Percentiles rank a stretch among this genome's conserved stretches.
phyloP scores from a whole-genome alignment of 2,329 filamentous ascomycete genomes.

The Penicillium thymicola region DNA sequence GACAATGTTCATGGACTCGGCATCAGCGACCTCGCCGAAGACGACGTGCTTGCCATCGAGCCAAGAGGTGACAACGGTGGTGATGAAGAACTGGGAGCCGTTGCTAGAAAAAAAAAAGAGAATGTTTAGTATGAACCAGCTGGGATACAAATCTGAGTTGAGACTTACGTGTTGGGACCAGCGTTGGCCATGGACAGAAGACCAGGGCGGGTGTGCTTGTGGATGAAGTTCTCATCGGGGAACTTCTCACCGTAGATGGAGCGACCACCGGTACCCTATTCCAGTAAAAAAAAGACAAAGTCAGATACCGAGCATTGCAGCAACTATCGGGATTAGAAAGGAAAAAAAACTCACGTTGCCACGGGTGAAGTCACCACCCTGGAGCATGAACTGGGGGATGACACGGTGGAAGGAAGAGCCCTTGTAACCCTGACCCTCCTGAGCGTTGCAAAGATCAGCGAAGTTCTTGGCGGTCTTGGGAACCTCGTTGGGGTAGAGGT shows the following conservation, averaged over 20 bases:
- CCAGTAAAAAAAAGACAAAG: not conserved
- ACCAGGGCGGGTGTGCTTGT: constrained; percentile 70
- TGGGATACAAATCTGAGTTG: not conserved
- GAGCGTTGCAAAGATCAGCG: constrained; percentile 73
- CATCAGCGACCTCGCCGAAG: constrained; percentile 62
- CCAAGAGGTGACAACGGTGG: constrained; percentile 64
- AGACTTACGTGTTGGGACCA: constrained; percentile 77
- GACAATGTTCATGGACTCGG: constrained; percentile 53
- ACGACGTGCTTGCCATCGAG: constrained; percentile 68
- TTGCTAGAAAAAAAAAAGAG: constrained; percentile 44
- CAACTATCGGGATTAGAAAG: not conserved
- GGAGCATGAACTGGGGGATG: constrained; percentile 91
- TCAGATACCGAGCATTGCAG: constrained; percentile 9
- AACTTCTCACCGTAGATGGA: constrained; percentile 97
- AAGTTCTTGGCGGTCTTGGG: constrained; percentile 89
- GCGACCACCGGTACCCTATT: constrained; percentile 81
- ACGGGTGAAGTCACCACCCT: constrained; percentile 93
- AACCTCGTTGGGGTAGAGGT: constrained; percentile 79
- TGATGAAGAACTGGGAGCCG: constrained; percentile 72
- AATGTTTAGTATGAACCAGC: constrained; percentile 2
- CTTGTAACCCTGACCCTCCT: constrained; percentile 80
- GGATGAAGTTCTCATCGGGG: constrained; percentile 83
- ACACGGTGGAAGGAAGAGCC: constrained; percentile 87
- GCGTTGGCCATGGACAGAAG: constrained; percentile 95
- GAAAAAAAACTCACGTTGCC: constrained; percentile 66